Percentiles rank a stretch among this genome's conserved stretches.
Evolutionary conservation across 768 basidiomycete species (phyloP).

Genomic region (Lentinula sp.): DNA sequence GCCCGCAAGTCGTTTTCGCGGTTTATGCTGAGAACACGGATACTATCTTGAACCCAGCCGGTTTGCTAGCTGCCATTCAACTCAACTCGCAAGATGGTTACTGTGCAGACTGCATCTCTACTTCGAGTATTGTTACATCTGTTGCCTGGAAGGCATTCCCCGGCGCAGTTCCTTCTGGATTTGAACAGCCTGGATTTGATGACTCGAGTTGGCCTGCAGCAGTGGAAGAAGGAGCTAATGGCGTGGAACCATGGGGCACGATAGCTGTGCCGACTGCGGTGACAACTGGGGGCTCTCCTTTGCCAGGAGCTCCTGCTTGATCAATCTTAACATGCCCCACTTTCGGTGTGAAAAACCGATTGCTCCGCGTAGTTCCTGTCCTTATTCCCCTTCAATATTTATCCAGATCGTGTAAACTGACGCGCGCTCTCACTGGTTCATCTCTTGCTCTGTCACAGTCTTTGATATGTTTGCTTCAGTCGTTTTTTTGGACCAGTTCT

Average conservation of each 20-base stretch:
- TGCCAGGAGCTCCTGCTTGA: constrained; percentile 3
- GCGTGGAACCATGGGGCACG: background rate
- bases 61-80: constrained; percentile 5
- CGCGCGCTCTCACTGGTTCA: no score
- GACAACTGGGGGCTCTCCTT: background rate
- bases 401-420: no score
- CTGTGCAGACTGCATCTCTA: background rate
- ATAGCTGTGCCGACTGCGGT: background rate
- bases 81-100: background rate
- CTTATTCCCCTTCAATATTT: no score
- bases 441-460: no score
- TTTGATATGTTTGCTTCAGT: no score
- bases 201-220: constrained; percentile 7
- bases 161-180: constrained; percentile 1
- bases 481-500: no score
- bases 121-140: background rate
- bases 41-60: constrained; percentile 6
- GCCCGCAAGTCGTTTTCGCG: background rate
- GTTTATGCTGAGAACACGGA: constrained; percentile 1
- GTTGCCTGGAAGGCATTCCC: constrained; percentile 3
- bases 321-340: no score
- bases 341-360: no score
- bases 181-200: constrained; percentile 4
- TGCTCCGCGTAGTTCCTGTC: no score
- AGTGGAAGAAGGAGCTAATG: background rate